Base-by-base conservation (phyloP, 2,329 filamentous ascomycete genomes). In the Xylaria sp. region DNA sequence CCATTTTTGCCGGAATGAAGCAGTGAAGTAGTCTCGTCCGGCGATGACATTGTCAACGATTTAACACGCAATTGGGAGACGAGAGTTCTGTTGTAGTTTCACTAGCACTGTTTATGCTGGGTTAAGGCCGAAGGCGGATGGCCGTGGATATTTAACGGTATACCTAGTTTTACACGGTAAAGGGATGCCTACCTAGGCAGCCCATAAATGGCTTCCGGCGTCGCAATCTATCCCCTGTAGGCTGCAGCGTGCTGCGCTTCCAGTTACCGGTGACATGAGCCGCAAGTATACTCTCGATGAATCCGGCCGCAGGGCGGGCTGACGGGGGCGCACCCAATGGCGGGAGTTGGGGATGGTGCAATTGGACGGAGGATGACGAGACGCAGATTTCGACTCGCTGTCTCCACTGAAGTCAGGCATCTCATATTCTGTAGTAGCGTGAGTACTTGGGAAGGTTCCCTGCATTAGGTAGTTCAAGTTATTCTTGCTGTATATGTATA, bases 11-110 rank as follows among this genome's bases (percentile, higher is more conserved):
- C 15, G 2, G 66, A 42, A 49, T 49, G 59, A 39, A 69, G 63
- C 36, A 69, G 15, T 36, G 64, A 53, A 5, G 59, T 67, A 15
- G 67, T 64, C 56, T 69, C 67, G 1, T 64, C 47, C 3, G 49
- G 42, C 15, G 11, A 15, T 5, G 51, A 5, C 67, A 67, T 69
- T 5, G 44, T 63, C 13, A 20, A 27, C 1, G 38, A 4, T 22
- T 50, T 29, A 15, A 31, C 25, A 13, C 7, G 11, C 13, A 39
- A 56, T 15, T 50, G 3, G 2, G 17, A 44, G 11, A 31, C 3
- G 20, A 20, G 36, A 59, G 25, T 27, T 11, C 29, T 11, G 20
- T 49, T 17, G 27, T 7, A 27, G 5, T 38, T 29, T 47, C n/a
- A 22, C 13, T 51, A 49, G 13, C 9, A 33, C 50, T 42, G 42